phyloP scores from a whole-genome alignment of 768 basidiomycete species.

The Tylopilus cervinicoccineus region DNA sequence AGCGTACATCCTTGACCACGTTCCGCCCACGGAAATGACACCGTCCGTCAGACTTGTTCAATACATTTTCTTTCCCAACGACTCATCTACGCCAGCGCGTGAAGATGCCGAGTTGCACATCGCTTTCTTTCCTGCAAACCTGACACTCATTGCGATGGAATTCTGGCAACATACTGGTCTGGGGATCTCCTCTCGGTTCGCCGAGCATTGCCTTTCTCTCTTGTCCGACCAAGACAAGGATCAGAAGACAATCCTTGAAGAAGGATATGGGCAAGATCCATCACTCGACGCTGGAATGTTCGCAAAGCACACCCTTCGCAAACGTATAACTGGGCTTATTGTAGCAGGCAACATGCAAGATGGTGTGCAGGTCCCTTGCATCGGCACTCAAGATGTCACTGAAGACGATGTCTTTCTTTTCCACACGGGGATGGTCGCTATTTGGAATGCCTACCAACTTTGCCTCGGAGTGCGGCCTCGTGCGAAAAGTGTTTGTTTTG shows the following conservation, averaged over 20 bases:
- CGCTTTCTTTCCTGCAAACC: slow-evolving; percentile 64
- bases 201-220: slow-evolving; percentile 75
- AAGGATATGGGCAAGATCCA: slow-evolving; percentile 92
- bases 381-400: slow-evolving; percentile 58
- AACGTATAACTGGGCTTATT: slow-evolving; percentile 84
- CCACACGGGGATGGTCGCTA: slow-evolving; percentile 88
- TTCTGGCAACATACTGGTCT: slow-evolving; percentile 96
- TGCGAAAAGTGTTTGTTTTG: slow-evolving; percentile 90
- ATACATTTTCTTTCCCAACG: slow-evolving; percentile 65
- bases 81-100: slow-evolving; percentile 28
- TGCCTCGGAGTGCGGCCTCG: slow-evolving; percentile 44
- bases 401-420: slow-evolving; percentile 90
- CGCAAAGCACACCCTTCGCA: slow-evolving; percentile 83
- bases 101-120: slow-evolving; percentile 69
- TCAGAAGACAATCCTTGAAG: slow-evolving; percentile 77
- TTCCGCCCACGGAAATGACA: slow-evolving; percentile 38
- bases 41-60: slow-evolving; percentile 58
- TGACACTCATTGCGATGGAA: slow-evolving; percentile 68
- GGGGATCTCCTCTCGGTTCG: slow-evolving; percentile 87
- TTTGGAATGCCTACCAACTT: slow-evolving; percentile 86
- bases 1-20: slow-evolving; percentile 58
- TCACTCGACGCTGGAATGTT: slow-evolving; percentile 63
- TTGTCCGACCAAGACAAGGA: slow-evolving; percentile 57
- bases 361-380: slow-evolving; percentile 32
- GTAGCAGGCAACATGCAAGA: slow-evolving; percentile 49